Conservation (phyloP, 2,329 filamentous ascomycete genomes). For the Trichoderma citrinoviride region DNA sequence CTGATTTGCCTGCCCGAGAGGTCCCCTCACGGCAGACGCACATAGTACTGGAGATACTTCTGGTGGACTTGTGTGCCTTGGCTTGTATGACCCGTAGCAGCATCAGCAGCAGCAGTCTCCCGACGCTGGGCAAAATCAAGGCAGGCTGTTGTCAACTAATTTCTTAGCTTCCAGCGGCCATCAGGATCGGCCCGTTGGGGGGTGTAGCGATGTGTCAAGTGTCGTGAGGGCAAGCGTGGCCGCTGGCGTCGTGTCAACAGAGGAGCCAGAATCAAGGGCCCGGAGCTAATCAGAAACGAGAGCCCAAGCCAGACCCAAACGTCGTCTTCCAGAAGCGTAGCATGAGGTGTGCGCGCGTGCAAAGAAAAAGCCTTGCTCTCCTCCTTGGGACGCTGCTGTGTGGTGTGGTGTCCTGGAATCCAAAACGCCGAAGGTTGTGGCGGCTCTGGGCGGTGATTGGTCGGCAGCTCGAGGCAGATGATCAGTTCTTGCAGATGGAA, state of each 20-base stretch:
- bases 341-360: not conserved
- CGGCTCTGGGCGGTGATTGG: slow-evolving; percentile 6
- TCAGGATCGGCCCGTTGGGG: slow-evolving; percentile 19
- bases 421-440: slow-evolving; percentile 5
- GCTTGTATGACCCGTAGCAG: not conserved
- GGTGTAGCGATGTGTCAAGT: not conserved
- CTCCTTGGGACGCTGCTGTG: not conserved
- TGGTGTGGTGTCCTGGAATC: not conserved
- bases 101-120: not conserved
- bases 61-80: not conserved
- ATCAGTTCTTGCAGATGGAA: slow-evolving; percentile 20
- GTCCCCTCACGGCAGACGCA: not conserved
- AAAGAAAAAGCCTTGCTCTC: not conserved
- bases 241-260: slow-evolving; percentile 8
- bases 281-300: not conserved
- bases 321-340: slow-evolving; percentile 11
- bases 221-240: not conserved
- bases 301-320: not conserved
- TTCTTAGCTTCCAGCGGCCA: slow-evolving; percentile 2
- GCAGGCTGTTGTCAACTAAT: too few species aligned
- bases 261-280: not conserved
- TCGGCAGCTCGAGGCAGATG: slow-evolving; percentile 10
- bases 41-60: not conserved
- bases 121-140: not conserved
- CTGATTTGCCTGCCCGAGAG: not conserved